Evolutionary conservation across 2,329 filamentous ascomycete genomes (phyloP).

Genomic region (Fusarium odoratissimum): DNA sequence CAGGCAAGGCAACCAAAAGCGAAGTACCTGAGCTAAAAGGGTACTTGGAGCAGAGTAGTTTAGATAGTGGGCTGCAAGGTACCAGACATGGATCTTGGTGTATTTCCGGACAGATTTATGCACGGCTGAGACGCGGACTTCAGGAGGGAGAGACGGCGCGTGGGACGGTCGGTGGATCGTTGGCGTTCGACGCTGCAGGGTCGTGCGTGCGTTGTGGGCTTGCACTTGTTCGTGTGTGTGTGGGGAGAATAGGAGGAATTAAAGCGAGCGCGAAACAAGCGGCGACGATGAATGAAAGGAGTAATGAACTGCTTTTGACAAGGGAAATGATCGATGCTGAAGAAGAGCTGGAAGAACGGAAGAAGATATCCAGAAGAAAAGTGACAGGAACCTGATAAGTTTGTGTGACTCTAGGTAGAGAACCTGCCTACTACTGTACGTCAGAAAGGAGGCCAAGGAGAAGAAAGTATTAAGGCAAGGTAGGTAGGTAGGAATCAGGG

Average conservation of each 20-base stretch:
- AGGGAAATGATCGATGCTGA: constrained; percentile 21
- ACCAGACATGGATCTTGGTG: constrained; percentile 32
- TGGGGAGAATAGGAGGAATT: constrained; percentile 18
- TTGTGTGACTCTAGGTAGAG: background rate
- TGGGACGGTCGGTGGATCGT: constrained; percentile 47
- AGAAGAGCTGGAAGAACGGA: constrained; percentile 13
- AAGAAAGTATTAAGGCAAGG: constrained; percentile 5
- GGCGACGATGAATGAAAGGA: constrained; percentile 15
- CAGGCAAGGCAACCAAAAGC: constrained; percentile 28
- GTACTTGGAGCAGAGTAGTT: constrained; percentile 28
- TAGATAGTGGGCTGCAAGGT: constrained; percentile 33
- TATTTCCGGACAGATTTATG: constrained; percentile 43
- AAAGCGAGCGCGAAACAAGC: constrained; percentile 34
- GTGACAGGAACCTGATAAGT: background rate
- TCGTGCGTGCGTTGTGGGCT: constrained; percentile 38
- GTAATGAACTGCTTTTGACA: background rate
- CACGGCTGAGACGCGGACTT: constrained; percentile 48
- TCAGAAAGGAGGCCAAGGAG: background rate
- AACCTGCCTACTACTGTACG: background rate
- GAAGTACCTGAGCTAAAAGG: constrained; percentile 33
- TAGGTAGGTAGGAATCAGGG: constrained; percentile 39
- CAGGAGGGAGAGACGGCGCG: constrained; percentile 46
- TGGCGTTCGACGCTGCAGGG: constrained; percentile 39
- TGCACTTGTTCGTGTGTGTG: constrained; percentile 30
- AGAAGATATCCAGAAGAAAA: constrained; percentile 17